Conservation (phyloP, 192 early-diverging fungal genomes). For the Rhizoclosmatium sp. region DNA sequence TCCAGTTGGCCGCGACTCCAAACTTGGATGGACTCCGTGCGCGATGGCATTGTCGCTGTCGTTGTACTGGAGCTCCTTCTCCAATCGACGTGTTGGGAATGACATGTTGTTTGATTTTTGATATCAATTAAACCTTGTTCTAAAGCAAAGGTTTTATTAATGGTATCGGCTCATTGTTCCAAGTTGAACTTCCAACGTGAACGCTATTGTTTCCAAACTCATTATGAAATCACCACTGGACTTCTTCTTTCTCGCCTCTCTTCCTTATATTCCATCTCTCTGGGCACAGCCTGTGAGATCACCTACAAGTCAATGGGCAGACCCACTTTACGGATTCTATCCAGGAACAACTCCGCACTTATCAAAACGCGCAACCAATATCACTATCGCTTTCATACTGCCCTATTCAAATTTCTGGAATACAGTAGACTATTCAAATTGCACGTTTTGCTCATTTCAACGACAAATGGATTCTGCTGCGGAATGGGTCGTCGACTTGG, state of each 20-base stretch:
- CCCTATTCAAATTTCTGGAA: background rate
- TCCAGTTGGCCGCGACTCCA: no score
- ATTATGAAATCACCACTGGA: no score
- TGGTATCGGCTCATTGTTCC: no score
- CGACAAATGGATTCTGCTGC: background rate
- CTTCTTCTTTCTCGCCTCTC: no score
- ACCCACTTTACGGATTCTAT: background rate
- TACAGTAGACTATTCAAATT: background rate
- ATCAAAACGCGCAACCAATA: background rate
- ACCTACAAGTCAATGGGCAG: background rate
- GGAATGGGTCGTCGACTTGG: background rate
- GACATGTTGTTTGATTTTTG: background rate
- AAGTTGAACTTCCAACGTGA: no score
- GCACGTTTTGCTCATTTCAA: background rate
- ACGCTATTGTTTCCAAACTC: no score
- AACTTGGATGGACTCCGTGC: conserved; percentile 31
- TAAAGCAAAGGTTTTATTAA: no score
- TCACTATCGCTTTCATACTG: background rate
- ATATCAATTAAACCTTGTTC: no score
- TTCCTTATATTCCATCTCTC: no score
- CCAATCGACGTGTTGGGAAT: background rate
- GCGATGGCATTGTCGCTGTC: conserved; percentile 47
- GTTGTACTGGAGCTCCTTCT: conserved; percentile 50
- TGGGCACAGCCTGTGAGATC: no score
- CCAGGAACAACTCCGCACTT: background rate